Conservation (phyloP, 2,329 filamentous ascomycete genomes). For the Fusarium sp. region DNA sequence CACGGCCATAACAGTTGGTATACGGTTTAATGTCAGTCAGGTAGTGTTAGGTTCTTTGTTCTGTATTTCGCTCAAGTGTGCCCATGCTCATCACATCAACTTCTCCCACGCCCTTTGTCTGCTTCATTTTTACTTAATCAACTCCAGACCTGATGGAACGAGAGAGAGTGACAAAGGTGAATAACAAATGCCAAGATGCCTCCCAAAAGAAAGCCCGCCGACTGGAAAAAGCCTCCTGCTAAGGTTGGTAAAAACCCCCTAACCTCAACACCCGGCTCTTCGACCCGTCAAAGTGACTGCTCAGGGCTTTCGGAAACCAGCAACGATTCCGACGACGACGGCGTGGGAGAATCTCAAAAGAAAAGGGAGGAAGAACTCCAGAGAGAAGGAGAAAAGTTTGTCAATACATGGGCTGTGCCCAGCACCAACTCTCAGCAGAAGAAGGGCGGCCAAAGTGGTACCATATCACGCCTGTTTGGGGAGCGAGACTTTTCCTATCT, state of each 20-base stretch:
- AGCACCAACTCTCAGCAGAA: slow-evolving; percentile 2
- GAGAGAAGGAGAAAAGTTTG: slow-evolving; percentile 7
- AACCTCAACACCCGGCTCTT: background rate
- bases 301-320: background rate
- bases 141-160: background rate
- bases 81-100: background rate
- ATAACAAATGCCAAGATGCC: background rate
- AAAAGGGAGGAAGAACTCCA: slow-evolving; percentile 1
- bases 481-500: slow-evolving; percentile 78
- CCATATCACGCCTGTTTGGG: slow-evolving; percentile 45
- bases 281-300: background rate
- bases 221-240: background rate
- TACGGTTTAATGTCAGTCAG: background rate
- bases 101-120: background rate
- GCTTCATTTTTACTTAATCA: background rate
- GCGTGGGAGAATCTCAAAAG: slow-evolving; percentile 1
- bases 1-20: background rate
- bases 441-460: background rate
- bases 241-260: background rate
- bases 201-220: slow-evolving; percentile 8
- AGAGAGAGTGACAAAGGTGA: background rate
- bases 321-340: slow-evolving; percentile 3
- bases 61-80: background rate
- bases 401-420: slow-evolving; percentile 10
- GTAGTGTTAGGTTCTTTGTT: background rate